Base-by-base conservation (phyloP, 2,329 filamentous ascomycete genomes). In the Karstenula rhodostoma region DNA sequence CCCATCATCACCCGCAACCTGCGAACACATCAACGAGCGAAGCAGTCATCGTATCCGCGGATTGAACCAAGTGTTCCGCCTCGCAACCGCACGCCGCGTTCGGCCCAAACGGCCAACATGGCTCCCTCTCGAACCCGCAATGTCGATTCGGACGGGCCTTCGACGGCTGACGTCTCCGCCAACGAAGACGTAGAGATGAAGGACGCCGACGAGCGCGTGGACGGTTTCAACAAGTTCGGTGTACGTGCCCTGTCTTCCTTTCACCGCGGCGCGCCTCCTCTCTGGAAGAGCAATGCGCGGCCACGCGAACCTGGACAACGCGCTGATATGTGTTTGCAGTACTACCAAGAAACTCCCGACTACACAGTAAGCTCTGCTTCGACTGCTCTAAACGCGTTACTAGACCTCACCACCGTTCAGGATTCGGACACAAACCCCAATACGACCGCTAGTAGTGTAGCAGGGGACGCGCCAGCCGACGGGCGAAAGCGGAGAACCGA, bases 401-500 rank as follows among this genome's bases (percentile, higher is more conserved):
- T 47, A 13, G n/a, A 35, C 65, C 69, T 76, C 52, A 75, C 69
- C 59, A 7, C 33, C 47, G 40, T 49, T 13, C 62, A 86, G 84
- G 87, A 90, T 74, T 89, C 87, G 8, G 87, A 90, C 69, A 88
- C 87, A 58, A 86, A 88, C 67, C 86, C 86, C 40, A 89, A 89
- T 69, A 89, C 87, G 49, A 87, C 86, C 59, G 92, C 91, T 56
- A 97, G 92, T 81, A 97, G 94, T 78, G 88, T 96, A 69, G 89
- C 86, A 57, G 94, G 93, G 56, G 94, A 97, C 69, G 80, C 84
- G 44, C 80, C 82, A 49, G 67, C 77, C 50, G 94, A 98, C 81
- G 93, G 93, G 32, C 89, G 94, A 55, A 96, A 91, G 82, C 89
- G 90, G 74, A 89, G 94, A 70, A 90, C 92, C 58, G 93, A 97